Evolutionary conservation across 495 filamentous ascomycete genomes (phyloP).

Genomic region (Xylaria intraflava): DNA sequence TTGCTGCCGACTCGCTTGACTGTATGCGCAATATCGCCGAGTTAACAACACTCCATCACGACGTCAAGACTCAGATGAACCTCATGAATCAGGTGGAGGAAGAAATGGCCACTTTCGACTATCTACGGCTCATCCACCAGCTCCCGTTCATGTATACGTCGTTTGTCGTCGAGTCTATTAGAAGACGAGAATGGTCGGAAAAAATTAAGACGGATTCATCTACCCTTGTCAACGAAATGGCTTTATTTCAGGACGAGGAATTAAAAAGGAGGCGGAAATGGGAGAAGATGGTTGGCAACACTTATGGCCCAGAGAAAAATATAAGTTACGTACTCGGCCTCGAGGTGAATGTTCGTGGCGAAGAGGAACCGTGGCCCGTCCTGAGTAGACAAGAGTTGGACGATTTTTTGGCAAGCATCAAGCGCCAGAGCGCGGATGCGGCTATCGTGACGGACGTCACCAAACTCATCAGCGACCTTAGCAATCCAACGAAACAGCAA

Average conservation of each 20-base stretch:
- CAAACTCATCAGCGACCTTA: constrained; percentile 56
- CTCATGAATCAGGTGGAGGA: constrained; percentile 63
- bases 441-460: constrained; percentile 45
- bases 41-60: constrained; percentile 65
- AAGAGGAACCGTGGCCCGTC: constrained; percentile 74
- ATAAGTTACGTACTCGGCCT: constrained; percentile 60
- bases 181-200: constrained; percentile 81
- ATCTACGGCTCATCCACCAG: constrained; percentile 65
- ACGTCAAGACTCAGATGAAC: constrained; percentile 62
- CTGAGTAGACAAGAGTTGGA: constrained; percentile 57
- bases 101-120: constrained; percentile 64
- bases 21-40: constrained; percentile 75
- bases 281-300: constrained; percentile 69
- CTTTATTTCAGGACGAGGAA: constrained; percentile 84
- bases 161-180: constrained; percentile 75
- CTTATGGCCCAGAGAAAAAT: constrained; percentile 35
- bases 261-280: constrained; percentile 81
- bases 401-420: constrained; percentile 55
- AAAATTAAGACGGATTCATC: constrained; percentile 81
- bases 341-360: constrained; percentile 77
- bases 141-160: constrained; percentile 86
- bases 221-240: constrained; percentile 84
- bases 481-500: constrained; percentile 65
- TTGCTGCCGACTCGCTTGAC: constrained; percentile 52
- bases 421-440: constrained; percentile 43